A percentile compares a stretch with the other conserved stretches of the same genome.
Evolutionary conservation across 1,284 basidiomycete genomes (phyloP).

Genomic region (Papiliotrema terrestris): DNA sequence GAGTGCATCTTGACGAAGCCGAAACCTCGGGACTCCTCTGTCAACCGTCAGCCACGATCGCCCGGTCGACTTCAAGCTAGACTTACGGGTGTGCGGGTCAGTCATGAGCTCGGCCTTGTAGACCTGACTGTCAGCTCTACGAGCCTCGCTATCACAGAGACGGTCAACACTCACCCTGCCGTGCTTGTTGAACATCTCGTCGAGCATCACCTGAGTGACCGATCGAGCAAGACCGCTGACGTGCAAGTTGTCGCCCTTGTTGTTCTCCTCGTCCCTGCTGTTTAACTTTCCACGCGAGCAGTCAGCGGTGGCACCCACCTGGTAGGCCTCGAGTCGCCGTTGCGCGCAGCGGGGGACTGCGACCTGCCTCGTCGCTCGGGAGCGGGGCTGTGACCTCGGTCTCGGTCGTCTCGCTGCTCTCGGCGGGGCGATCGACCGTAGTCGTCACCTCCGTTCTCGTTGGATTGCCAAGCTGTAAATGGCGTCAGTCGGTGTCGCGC

Average conservation of each 20-base stretch:
- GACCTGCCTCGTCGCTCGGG: slow-evolving; percentile 4
- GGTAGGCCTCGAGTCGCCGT: slow-evolving; percentile 6
- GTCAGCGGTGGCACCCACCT: no score
- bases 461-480: slow-evolving; percentile 37
- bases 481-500: slow-evolving; percentile 9
- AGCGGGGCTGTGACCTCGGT: slow-evolving; percentile 30
- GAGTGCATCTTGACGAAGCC: slow-evolving; percentile 96
- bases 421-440: slow-evolving; percentile 8
- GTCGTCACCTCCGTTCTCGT: slow-evolving; percentile 24
- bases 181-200: slow-evolving; percentile 80
- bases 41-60: background rate
- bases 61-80: background rate
- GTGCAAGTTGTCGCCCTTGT: slow-evolving; percentile 96
- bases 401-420: slow-evolving; percentile 4
- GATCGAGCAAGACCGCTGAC: slow-evolving; percentile 79
- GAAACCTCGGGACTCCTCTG: slow-evolving; percentile 84
- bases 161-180: slow-evolving; percentile 65
- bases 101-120: slow-evolving; percentile 86
- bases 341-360: slow-evolving; percentile 12
- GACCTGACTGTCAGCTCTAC: slow-evolving; percentile 41
- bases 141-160: background rate
- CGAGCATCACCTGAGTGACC: slow-evolving; percentile 81
- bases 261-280: slow-evolving; percentile 51
- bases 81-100: slow-evolving; percentile 81
- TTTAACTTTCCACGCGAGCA: background rate